A percentile compares a stretch with the other conserved stretches of the same genome.
Evolutionary conservation across 139 green algal species (phyloP).

Genomic region (Micractinium conductrix): DNA sequence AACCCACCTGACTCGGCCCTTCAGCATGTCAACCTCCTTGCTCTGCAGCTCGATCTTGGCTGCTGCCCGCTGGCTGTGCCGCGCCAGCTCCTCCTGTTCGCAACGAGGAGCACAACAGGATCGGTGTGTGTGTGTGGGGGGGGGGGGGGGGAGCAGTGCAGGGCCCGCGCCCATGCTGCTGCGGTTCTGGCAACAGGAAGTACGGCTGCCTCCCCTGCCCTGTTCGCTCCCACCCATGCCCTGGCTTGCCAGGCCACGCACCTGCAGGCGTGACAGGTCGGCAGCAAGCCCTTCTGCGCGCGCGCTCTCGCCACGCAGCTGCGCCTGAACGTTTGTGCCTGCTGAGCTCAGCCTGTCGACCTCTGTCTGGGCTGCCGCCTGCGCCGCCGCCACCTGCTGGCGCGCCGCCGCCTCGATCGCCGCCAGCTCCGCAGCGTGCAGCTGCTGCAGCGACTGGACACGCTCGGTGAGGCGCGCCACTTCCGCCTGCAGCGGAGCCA

Average conservation of each 20-base stretch:
- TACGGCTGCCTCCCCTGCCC: not conserved
- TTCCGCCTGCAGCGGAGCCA: slow-evolving; percentile 39
- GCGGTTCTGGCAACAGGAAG: not conserved
- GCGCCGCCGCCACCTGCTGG: slow-evolving; percentile 22
- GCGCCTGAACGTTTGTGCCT: not conserved
- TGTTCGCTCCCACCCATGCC: not conserved
- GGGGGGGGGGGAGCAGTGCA: not conserved
- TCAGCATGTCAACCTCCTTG: slow-evolving; percentile 17
- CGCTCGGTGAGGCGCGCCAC: slow-evolving; percentile 47
- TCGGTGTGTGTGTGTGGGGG: not conserved
- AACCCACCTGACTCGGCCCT: slow-evolving; percentile 10
- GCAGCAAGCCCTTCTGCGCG: not conserved
- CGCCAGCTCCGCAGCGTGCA: slow-evolving; percentile 21
- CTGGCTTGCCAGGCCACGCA: not conserved
- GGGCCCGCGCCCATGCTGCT: not conserved
- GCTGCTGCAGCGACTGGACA: slow-evolving; percentile 23
- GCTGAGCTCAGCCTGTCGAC: not conserved
- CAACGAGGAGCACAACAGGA: no score
- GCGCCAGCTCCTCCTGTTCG: slow-evolving; percentile 22
- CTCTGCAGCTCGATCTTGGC: slow-evolving; percentile 17
- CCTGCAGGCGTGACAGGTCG: not conserved
- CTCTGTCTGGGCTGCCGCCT: not conserved
- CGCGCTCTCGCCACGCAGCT: not conserved
- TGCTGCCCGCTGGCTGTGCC: slow-evolving; percentile 24
- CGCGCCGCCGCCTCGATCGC: not conserved